Evolutionary conservation across 768 basidiomycete genomes (phyloP), one percentile per base, ranked within the genome.

Genomic region (Holtermanniella nyarrowii): DNA sequence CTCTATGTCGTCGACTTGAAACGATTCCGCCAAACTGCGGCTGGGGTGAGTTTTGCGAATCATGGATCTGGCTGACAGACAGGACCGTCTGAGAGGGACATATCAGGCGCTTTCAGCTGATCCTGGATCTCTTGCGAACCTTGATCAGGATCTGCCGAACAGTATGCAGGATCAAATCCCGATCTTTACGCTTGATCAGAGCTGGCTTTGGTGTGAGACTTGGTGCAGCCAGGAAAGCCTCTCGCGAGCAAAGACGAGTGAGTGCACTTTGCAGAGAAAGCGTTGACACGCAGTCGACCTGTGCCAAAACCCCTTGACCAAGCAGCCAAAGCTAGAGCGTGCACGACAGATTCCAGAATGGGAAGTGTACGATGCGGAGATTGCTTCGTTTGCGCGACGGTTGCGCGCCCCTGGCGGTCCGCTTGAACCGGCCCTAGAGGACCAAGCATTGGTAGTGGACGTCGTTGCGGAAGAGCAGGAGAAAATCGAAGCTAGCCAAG

Each of bases 161-260:
- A 91, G 93, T 62, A 76, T 99, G 56, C 93, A 99, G 65, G 75
- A 78, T 26, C 80, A 87, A 60, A 86, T 99, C 37, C 93, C 93
- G 0, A 99, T 99, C 52, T 85, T 80, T 72, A 89, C 95, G 0
- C 75, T 97, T 14, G 80, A 81, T 53, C 85, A 89, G 71, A 86
- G 89, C 62, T 99, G 95, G 95, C 74, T 97, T 60, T 99, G 95
- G 93, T 97, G 93, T 68, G 93, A 97, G 76, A 97, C 93, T 0
- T 97, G 95, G 95, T 99, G 95, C 81, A 80, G 54, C 42, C 69
- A 72, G 42, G 74, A 74, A 47, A 62, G 60, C 21, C 57, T 75
- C 2, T 56, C 59, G 10, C 57, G 61, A 14, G 74, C 74, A 11
- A 74, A 74, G 60, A 74, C 73, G 16, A 72, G 67, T 71, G 44